Base-by-base conservation (phyloP, 1,284 basidiomycete species). In the Apiotrichum laibachii region DNA sequence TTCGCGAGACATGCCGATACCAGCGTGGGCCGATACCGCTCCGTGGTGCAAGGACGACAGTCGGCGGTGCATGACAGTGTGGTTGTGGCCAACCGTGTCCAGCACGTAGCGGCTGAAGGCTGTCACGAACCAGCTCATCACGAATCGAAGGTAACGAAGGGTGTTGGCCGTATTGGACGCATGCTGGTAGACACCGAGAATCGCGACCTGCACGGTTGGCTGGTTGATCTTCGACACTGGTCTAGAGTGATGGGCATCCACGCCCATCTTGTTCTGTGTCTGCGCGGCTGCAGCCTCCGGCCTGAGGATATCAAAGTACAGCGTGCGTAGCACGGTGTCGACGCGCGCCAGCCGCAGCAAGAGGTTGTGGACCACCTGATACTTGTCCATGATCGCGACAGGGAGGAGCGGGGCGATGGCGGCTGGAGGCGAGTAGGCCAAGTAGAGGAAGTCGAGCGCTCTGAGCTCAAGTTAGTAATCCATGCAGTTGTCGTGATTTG, bases 361-460 rank as follows among this genome's bases (percentile, higher is more conserved):
- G 66, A 92, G 85, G 0, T 87, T 83, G 72, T 92, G 90, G 57
- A 92, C 80, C 33, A 86, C 80, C 66, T 92, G 89, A 70, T 92
- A 93, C 73, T 92, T 92, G n/a, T 84, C 85, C 40, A 92, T 77
- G 40, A 88, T 82, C 1, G 83, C 80, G 0, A 82, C 78, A 0
- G 88, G 85, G 37, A 94, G 86, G 10, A 93, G 72, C 11, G 86
- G 81, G 49, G 85, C 83, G 42, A 93, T 78, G 0, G 89, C 84
- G 22, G 81, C 80, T 1, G 90, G 89, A 15, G 89, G 86, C 64
- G 87, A 87, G 75, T 93, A 94, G 61, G 90, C 85, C 79, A 93
- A 85, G 70, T 89, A 90, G 18, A 94, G 76, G 67, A 92, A 94
- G 75, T 93, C 91, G 43, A 93, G 76, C 10, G 91, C 89, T 75